Base-by-base conservation (phyloP, 2,329 filamentous ascomycete species). In the Claviceps purpurea region DNA sequence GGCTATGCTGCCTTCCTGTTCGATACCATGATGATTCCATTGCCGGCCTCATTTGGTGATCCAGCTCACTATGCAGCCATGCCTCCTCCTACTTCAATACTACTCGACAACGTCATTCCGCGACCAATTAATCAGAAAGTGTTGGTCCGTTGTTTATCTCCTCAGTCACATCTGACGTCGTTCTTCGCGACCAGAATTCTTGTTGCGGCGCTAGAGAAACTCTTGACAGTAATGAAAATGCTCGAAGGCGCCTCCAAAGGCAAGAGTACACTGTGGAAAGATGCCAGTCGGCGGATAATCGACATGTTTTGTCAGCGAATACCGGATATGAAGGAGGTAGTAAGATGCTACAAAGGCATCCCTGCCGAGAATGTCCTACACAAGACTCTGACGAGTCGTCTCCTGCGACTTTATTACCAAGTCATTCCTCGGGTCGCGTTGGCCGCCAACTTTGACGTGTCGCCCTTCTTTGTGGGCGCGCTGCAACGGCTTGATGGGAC, bases 1-100 rank as follows among this genome's bases (percentile, higher is more conserved):
- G 90, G 91, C 43, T 95, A 94, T 64, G 89, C 89, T 0, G 82
- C 89, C 0, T 88, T 97, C 56, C 70, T 98, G 5, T 95, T 94
- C 66, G 86, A 85, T 55, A 81, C 84, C 1, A 81, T 96, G 46
- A 78, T 84, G 53, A 72, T 94, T 39, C 81, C 84, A 1, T 73
- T 95, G 2, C 90, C 90, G 2, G 64, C 71, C 26, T 78, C 78
- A 55, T 88, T 91, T 62, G 89, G 89, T 13, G 79, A 82, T 58
- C 73, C 73, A 42, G 74, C 78, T 13, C 74, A 73, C 43, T 84
- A 81, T 56, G 59, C 64, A 43, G 79, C 82, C 24, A 71, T 83
- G 14, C 90, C 93, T 34, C 91, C 93, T 8, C 88, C 89, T 1
- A 80, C 84, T 2, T 82, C 82, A 2, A 76, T 93, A 45, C 74